Evolutionary conservation across 164 flowering plant genomes (phyloP).

Genomic region (Magnolia changhungtana): DNA sequence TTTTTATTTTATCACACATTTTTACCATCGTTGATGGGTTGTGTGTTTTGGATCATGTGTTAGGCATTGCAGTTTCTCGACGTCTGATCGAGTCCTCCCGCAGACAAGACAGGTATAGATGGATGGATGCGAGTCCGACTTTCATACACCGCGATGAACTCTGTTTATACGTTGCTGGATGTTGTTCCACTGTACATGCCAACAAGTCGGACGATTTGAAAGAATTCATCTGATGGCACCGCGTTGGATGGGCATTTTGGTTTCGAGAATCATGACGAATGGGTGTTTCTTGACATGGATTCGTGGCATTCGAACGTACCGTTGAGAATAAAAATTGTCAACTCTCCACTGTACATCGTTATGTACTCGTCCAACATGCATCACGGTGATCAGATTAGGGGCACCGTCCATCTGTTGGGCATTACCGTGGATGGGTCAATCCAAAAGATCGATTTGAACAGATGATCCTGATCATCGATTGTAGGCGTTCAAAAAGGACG

Average conservation of each 20-base stretch:
- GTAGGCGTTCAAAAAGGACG: no score
- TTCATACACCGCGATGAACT: background rate
- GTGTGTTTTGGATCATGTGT: conserved; percentile 23
- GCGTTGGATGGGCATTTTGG: background rate
- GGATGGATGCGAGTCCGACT: background rate
- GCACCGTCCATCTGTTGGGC: no score
- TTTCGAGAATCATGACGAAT: background rate
- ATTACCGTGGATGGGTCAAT: no score
- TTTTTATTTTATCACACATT: background rate
- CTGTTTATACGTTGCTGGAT: background rate
- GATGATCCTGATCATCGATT: no score
- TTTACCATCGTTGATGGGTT: conserved; percentile 11
- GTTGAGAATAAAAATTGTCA: no score
- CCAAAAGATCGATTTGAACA: no score
- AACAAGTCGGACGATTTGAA: background rate
- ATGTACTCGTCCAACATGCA: no score
- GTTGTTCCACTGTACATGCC: background rate
- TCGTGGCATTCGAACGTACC: no score
- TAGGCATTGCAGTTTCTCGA: conserved; percentile 23
- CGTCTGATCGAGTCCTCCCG: conserved; percentile 6
- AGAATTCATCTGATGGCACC: background rate
- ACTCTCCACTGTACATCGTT: no score
- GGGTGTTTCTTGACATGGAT: background rate
- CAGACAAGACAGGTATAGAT: conserved; percentile 28
- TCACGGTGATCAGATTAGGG: no score